Evolutionary conservation across 176 grass and related monocot species (phyloP).

Genomic region (Ensete glaucum): DNA sequence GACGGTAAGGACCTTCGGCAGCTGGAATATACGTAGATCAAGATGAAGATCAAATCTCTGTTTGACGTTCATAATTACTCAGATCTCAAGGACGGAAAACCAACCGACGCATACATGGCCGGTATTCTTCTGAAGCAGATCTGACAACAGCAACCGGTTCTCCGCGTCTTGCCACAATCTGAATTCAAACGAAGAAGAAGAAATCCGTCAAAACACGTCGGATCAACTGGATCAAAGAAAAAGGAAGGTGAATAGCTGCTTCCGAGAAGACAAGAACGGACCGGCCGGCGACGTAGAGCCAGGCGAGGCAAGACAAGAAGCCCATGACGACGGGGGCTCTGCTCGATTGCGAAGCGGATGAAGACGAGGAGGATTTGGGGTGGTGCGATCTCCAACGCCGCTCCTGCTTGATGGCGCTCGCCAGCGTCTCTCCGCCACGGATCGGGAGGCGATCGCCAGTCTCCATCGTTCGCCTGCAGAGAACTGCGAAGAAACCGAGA

Average conservation of each 20-base stretch:
- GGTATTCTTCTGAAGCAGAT: constrained; percentile 73
- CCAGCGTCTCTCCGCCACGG: constrained; percentile 62
- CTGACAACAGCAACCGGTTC: constrained; percentile 63
- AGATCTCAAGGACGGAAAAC: constrained; percentile 3
- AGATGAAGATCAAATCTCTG: background rate
- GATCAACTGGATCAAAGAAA: background rate
- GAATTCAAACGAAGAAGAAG: constrained; percentile 1
- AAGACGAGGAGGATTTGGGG: constrained; percentile 8
- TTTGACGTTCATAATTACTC: background rate
- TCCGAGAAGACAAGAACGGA: background rate
- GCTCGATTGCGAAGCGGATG: constrained; percentile 16
- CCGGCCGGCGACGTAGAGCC: constrained; percentile 92
- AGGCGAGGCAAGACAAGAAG: constrained; percentile 94
- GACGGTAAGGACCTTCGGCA: constrained; percentile 67
- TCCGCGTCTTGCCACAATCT: constrained; percentile 96
- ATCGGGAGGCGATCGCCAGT: constrained; percentile 17
- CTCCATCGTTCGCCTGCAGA: background rate
- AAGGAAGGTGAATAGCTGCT: background rate
- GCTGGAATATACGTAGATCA: constrained; percentile 26
- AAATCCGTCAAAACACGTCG: background rate
- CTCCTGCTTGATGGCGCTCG: constrained; percentile 56
- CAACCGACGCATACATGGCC: constrained; percentile 52
- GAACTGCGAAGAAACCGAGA: background rate
- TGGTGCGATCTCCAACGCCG: constrained; percentile 38
- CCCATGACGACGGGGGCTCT: constrained; percentile 64